Percentiles rank a stretch among this genome's conserved stretches.
Evolutionary conservation across 805 yeast genomes (phyloP).

Genomic region (Starmerella gropengiesseri): DNA sequence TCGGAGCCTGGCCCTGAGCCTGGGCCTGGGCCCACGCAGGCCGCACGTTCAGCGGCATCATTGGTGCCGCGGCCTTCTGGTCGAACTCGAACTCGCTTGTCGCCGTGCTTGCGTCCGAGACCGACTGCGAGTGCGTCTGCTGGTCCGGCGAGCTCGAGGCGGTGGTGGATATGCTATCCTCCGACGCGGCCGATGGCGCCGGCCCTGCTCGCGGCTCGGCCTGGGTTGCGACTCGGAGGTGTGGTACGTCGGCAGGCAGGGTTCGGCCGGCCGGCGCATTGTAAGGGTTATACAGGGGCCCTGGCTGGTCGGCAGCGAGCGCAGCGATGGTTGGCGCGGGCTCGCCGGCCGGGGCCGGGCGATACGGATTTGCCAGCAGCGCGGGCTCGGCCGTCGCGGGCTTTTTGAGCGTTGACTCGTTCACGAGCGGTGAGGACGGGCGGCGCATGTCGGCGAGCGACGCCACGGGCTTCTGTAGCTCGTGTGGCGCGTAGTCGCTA

Average conservation of each 20-base stretch:
- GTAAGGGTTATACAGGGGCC: background rate
- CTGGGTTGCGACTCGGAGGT: too few species aligned
- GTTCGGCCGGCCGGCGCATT: too few species aligned
- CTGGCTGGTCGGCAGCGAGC: background rate
- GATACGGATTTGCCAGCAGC: background rate
- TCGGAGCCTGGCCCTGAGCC: background rate
- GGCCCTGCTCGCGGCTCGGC: too few species aligned
- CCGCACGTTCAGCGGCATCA: slow-evolving; percentile 2
- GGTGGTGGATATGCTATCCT: too few species aligned
- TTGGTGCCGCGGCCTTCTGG: background rate
- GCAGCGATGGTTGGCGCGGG: background rate
- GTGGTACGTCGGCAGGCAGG: too few species aligned
- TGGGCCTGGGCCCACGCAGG: slow-evolving; percentile 7
- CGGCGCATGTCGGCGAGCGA: background rate
- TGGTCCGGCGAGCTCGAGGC: slow-evolving; percentile 2
- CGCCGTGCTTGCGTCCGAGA: slow-evolving; percentile 6
- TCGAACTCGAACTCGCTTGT: slow-evolving; percentile 8
- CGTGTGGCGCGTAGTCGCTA: slow-evolving; percentile 3
- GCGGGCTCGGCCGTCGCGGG: too few species aligned
- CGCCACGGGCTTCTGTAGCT: slow-evolving; percentile 1
- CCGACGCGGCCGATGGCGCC: too few species aligned
- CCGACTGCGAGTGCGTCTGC: slow-evolving; percentile 1
- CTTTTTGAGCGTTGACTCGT: background rate
- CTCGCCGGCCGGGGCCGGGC: background rate
- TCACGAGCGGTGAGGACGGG: slow-evolving; percentile 4